phyloP scores from a whole-genome alignment of 345 rosid genomes.

The Eucalyptus lansdowneana region DNA sequence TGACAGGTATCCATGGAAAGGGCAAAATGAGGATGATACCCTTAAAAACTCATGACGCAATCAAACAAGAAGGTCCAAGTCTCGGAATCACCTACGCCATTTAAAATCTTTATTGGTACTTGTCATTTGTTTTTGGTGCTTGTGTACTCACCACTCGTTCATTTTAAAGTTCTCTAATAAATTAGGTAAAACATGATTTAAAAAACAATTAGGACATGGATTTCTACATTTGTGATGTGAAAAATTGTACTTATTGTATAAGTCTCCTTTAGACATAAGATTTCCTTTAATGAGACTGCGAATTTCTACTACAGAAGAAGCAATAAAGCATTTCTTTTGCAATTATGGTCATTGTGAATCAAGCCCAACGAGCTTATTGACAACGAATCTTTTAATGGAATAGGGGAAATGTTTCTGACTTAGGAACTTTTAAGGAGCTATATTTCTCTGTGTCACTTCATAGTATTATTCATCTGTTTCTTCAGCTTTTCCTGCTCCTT shows the following conservation, averaged over 20 bases:
- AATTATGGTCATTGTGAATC: neutral
- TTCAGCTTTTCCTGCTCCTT: neutral
- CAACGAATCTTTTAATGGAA: neutral
- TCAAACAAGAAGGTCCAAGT: neutral
- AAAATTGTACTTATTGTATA: neutral
- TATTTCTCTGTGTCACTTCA: neutral
- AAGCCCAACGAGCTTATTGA: neutral
- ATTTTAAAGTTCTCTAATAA: neutral
- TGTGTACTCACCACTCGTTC: neutral
- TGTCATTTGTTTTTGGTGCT: neutral
- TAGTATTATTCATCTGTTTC: neutral
- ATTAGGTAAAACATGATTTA: neutral
- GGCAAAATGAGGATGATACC: neutral
- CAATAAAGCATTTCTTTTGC: neutral
- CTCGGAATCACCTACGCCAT: neutral
- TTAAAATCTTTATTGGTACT: neutral
- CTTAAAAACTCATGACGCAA: neutral
- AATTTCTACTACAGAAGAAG: neutral
- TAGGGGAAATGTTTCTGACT: neutral
- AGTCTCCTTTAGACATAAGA: rapidly evolving
- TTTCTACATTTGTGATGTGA: neutral
- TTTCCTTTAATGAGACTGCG: rapidly evolving
- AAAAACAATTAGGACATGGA: neutral
- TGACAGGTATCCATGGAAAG: neutral
- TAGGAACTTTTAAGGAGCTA: neutral